Conservation (phyloP, 345 rosid genomes). For the Populus simonii region DNA sequence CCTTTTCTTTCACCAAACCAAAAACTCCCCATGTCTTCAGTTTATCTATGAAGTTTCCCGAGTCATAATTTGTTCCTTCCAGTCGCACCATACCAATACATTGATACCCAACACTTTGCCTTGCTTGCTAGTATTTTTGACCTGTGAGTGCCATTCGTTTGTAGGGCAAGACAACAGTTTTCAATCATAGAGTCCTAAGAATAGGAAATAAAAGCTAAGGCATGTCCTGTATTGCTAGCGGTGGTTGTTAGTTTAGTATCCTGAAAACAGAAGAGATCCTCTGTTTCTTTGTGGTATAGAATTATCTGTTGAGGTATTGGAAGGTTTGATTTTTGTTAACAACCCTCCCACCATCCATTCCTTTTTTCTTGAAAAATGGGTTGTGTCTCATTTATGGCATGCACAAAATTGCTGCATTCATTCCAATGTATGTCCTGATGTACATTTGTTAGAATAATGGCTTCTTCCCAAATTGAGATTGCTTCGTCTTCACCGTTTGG, state of each 20-base stretch:
- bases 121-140: neutral
- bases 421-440: neutral
- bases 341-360: neutral
- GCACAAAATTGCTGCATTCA: neutral
- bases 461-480: slow-evolving; percentile 63
- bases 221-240: neutral
- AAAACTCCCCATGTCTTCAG: neutral
- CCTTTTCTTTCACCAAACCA: neutral
- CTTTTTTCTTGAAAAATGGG: neutral
- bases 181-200: neutral
- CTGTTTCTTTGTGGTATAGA: neutral
- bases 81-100: neutral
- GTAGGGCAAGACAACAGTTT: neutral
- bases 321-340: neutral
- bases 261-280: neutral
- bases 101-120: neutral
- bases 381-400: neutral
- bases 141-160: neutral
- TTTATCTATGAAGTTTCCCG: neutral
- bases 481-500: slow-evolving; percentile 57
- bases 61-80: neutral
- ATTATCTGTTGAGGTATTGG: neutral
- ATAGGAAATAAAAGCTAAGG: neutral
- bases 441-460: slow-evolving; percentile 37
- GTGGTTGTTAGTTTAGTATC: neutral